A percentile compares a stretch with the other conserved stretches of the same genome.
Evolutionary conservation across 257 asterid species (phyloP).

Genomic region (Anisodus tanguticus): DNA sequence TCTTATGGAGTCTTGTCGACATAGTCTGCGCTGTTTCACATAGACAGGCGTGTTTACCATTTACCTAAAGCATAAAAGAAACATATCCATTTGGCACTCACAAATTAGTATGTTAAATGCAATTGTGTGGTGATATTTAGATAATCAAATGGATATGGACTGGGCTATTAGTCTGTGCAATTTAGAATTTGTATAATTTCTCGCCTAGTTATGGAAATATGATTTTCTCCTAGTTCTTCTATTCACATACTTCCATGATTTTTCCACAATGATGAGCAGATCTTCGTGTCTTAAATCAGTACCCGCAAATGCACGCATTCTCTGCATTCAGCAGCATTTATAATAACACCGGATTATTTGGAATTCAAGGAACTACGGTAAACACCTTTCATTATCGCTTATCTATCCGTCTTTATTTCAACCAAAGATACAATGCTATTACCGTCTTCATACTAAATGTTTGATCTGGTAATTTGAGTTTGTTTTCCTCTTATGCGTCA

Average conservation of each 20-base stretch:
- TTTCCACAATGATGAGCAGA: slow-evolving; percentile 49
- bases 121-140: neutral
- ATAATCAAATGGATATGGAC: neutral
- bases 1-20: slow-evolving; percentile 8
- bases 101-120: neutral
- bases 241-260: slow-evolving; percentile 22
- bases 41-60: neutral
- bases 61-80: neutral
- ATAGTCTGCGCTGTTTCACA: neutral
- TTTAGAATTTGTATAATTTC: neutral
- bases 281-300: slow-evolving; percentile 72
- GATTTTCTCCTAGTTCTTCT: neutral
- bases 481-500: neutral
- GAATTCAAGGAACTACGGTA: slow-evolving; percentile 83
- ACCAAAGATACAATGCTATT: neutral
- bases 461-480: neutral
- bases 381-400: slow-evolving; percentile 30
- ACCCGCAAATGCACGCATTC: slow-evolving; percentile 71
- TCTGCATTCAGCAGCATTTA: slow-evolving; percentile 77
- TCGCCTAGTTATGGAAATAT: neutral
- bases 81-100: neutral
- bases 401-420: neutral
- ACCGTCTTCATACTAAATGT: neutral
- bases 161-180: neutral
- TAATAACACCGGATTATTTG: slow-evolving; percentile 71